Evolutionary conservation across 306 rosid genomes (phyloP), one percentile per base, ranked within the genome.

Genomic region (Cucurbita moschata): DNA sequence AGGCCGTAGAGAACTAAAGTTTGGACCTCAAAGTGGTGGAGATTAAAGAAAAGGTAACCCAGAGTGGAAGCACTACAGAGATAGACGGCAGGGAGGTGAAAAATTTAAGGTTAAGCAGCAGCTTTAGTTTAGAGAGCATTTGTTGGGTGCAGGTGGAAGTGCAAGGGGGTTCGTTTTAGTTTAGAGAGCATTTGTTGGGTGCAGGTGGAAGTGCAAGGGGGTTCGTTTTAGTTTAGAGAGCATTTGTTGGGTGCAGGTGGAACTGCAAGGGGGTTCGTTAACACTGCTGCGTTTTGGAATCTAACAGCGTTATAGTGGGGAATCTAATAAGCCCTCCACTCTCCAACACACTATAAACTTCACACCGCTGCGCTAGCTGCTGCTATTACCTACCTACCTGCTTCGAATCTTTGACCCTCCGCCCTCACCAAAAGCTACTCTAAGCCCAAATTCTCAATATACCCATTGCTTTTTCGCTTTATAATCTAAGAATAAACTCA

Each of bases 391-490:
- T 30, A 30, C 35, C 35, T 30, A 30, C 35, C 35, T 30, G 35
- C 35, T 30, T 30, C 35, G 72, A 66, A 66, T 43, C 72, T 66
- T 66, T 66, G 72, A 66, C 72, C n/a, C 72, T 66, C 72, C 53
- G 0, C 19, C 54, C 54, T 43, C 43, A 43, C 54, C 52, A 66
- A 42, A 11, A 66, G 38, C 37, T 53, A 43, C 18, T 39, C 14
- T 13, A 14, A 50, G 0, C 54, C 10, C 19, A 0, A 16, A 8
- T 10, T 4, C 50, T 13, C 40, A 50, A 50, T 11, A 50, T 11
- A 30, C 35, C 35, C 35, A 3, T 64, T 4, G 3, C 35, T 10
- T 42, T 64, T 64, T 42, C 6, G 7, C 26, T 39, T 62, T 19
- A 19, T 19, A 19, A 19, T 19, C 19, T 19, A 19, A 19, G 0